Base-by-base conservation (phyloP, 495 filamentous ascomycete genomes). In the Annulohypoxylon maeteangense region DNA sequence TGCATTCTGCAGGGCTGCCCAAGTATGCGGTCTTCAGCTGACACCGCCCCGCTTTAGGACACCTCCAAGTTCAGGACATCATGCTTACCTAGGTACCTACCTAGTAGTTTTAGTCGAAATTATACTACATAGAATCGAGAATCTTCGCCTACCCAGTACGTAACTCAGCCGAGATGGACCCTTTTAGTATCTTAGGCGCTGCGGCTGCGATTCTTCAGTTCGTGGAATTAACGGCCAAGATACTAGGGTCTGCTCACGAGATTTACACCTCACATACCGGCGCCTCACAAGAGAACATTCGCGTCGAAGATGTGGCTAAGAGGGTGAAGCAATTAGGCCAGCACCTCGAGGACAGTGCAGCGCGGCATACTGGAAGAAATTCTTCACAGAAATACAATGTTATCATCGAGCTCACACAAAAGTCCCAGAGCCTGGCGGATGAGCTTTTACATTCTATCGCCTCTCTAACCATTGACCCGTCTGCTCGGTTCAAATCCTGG, bases 351-450 rank as follows among this genome's bases (percentile, higher is more conserved):
- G 20, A 36, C 6, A 56, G 53, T 20, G 27, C 29, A 1, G 16
- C 20, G 11, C 53, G 10, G 4, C 29, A 56, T 20, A 16, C n/a
- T n/a, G 12, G 29, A 10, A 20, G 4, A 4, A 18, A 34, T 34
- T 7, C n/a, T 1, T 20, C 29, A 11, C n/a, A 38, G 20, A 36
- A 16, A 3, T 34, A 4, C 16, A 56, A 36, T 34, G 53, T 20
- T 10, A 36, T 34, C 29, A 16, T 56, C 53, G 18, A 56, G 31
- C 27, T 56, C 53, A 29, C 53, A 18, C 53, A 56, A 34, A 32
- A 36, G 27, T 29, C 53, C n/a, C 53, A 36, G 53, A 56, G 53
- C 29, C 29, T 56, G 14, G 53, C 53, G 10, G 53, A 56, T 7
- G 12, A 36, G 29, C 53, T 56, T 20, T 10, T 34, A 34, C 12